Conservation (phyloP, 2,329 filamentous ascomycete species). For the Nigrospora oryzae region DNA sequence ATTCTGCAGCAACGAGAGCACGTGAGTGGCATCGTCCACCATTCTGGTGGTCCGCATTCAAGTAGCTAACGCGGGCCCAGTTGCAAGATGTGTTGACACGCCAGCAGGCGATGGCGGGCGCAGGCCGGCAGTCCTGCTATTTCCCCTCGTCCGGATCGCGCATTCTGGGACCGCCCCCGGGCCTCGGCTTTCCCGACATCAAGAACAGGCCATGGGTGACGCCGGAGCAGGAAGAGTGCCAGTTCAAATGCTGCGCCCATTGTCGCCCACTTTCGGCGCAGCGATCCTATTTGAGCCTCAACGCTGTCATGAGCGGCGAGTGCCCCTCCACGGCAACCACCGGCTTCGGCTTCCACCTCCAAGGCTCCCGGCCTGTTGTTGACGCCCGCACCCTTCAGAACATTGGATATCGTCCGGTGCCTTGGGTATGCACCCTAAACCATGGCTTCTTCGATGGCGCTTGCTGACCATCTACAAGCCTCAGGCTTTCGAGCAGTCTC, state of each 20-base stretch:
- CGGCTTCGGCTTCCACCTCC: constrained; percentile 43
- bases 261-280: constrained; percentile 36
- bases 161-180: constrained; percentile 6
- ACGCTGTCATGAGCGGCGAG: constrained; percentile 40
- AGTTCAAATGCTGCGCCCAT: constrained; percentile 37
- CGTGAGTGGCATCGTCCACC: constrained; percentile 21
- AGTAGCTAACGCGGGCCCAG: constrained; percentile 14
- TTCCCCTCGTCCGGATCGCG: constrained; percentile 9
- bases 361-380: constrained; percentile 32
- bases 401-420: constrained; percentile 27
- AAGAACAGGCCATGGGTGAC: constrained; percentile 28
- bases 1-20: constrained; percentile 42
- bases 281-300: constrained; percentile 39
- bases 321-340: constrained; percentile 38
- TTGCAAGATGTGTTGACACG: constrained; percentile 21
- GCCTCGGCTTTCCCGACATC: constrained; percentile 6
- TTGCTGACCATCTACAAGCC: too few relatives aligned
- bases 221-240: constrained; percentile 32
- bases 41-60: background rate
- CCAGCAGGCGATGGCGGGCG: constrained; percentile 2
- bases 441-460: too few relatives aligned
- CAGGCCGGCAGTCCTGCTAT: constrained; percentile 4
- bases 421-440: background rate
- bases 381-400: constrained; percentile 27
- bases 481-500: too few relatives aligned